phyloP scores from a whole-genome alignment of 192 early-diverging fungal genomes.

The Lunasporangiospora selenospora region DNA sequence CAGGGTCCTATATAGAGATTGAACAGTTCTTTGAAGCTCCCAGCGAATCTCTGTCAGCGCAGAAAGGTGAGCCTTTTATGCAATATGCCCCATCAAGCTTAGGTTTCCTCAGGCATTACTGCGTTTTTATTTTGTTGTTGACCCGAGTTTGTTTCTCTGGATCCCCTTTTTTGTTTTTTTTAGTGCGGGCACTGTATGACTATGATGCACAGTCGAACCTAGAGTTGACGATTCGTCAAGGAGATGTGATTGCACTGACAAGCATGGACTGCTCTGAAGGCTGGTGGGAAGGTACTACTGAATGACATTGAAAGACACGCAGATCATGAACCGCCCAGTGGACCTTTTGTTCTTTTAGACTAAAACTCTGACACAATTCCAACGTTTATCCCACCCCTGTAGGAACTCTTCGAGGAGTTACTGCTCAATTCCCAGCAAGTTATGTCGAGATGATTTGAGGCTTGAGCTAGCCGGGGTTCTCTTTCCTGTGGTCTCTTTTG shows the following conservation, averaged over 20 bases:
- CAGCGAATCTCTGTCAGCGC: constrained; percentile 7
- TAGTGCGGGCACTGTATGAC: constrained; percentile 60
- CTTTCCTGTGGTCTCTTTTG: background rate
- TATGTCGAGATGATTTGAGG: constrained; percentile 48
- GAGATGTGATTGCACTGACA: constrained; percentile 54
- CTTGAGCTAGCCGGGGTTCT: background rate
- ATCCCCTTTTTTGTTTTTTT: background rate
- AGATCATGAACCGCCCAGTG: too few species aligned
- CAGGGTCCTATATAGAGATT: constrained; percentile 57
- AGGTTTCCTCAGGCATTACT: background rate
- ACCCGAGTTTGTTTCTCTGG: background rate
- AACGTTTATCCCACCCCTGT: constrained; percentile 1
- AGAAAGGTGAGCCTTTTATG: constrained; percentile 20
- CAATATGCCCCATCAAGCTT: background rate
- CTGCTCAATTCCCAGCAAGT: constrained; percentile 58
- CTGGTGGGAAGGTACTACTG: constrained; percentile 71
- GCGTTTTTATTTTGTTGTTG: background rate
- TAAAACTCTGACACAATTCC: too few species aligned
- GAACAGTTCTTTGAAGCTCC: constrained; percentile 32
- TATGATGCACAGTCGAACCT: constrained; percentile 58
- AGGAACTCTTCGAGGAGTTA: constrained; percentile 52
- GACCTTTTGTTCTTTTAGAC: too few species aligned
- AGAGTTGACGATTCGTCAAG: constrained; percentile 56
- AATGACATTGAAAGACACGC: too few species aligned
- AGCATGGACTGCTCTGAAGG: constrained; percentile 57